These are phyloP conservation scores for Physcomitrium patens DNA, from an alignment of 225 moss, liverwort and hornwort genomes.

Conservation along the genomic window DNA sequence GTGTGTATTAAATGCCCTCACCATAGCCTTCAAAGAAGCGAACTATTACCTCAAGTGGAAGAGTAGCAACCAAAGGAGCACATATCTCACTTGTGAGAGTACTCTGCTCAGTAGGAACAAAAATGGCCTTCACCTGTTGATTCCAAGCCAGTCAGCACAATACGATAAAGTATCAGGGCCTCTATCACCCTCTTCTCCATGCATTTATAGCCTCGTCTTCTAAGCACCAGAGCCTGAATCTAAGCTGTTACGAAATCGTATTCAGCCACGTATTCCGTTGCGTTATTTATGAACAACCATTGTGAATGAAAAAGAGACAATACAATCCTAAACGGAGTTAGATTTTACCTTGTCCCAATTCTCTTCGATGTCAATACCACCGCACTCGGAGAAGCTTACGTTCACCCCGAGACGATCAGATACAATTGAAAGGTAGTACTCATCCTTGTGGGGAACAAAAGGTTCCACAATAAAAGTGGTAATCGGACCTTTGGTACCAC, in stretches of 20 bases:
- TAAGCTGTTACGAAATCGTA: too few species aligned
- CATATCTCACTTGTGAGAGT: slow-evolving; percentile 68
- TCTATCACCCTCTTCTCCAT: too few species aligned
- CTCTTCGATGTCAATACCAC: slow-evolving; percentile 97
- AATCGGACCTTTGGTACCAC: slow-evolving; percentile 89
- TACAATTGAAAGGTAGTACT: slow-evolving; percentile 90
- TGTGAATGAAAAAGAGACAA: not conserved
- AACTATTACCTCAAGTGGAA: slow-evolving; percentile 77
- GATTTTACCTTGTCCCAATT: slow-evolving; percentile 93
- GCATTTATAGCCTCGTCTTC: too few species aligned
- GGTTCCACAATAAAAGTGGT: slow-evolving; percentile 97
- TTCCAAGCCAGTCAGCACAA: slow-evolving; percentile 12
- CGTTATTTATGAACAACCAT: not conserved
- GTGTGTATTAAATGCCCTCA: not conserved
- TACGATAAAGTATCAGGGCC: not conserved
- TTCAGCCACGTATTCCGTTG: too few species aligned
- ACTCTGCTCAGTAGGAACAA: slow-evolving; percentile 75
- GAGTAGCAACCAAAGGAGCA: slow-evolving; percentile 90
- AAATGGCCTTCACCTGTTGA: slow-evolving; percentile 81
- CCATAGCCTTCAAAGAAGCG: not conserved
- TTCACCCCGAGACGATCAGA: slow-evolving; percentile 85
- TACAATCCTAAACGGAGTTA: not conserved
- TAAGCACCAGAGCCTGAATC: too few species aligned
- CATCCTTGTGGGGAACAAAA: slow-evolving; percentile 90
- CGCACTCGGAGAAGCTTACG: slow-evolving; percentile 97